Evolutionary conservation across 179 eudicot species (phyloP).

Genomic region (Camellia oleifera): DNA sequence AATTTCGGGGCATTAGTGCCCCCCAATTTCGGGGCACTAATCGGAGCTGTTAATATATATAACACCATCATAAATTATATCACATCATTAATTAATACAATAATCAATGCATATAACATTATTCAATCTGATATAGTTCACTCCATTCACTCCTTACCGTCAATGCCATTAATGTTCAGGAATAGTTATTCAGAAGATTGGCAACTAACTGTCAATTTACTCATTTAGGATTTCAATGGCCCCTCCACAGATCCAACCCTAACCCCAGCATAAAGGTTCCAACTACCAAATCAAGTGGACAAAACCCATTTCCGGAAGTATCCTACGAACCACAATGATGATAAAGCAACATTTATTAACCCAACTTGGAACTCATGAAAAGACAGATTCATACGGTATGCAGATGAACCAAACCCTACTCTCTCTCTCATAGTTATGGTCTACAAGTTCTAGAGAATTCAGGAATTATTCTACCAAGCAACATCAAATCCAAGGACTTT

Average conservation of each 20-base stretch:
- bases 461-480: not conserved
- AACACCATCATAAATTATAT: too few species aligned
- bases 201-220: not conserved
- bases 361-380: not conserved
- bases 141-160: not conserved
- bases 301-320: not conserved
- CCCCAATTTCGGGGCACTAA: too few species aligned
- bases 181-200: not conserved
- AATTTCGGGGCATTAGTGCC: too few species aligned
- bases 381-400: not conserved
- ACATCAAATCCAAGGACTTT: not conserved
- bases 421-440: not conserved
- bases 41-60: too few species aligned
- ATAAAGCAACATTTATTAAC: slow-evolving; percentile 4
- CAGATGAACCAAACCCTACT: slow-evolving; percentile 1
- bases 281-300: not conserved
- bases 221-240: not conserved
- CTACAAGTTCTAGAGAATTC: not conserved
- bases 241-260: not conserved
- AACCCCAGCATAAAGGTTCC: not conserved
- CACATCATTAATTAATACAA: too few species aligned
- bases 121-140: too few species aligned
- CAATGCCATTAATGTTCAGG: not conserved
- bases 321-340: not conserved
- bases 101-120: too few species aligned